Evolutionary conservation across 176 grass and related monocot genomes (phyloP), one percentile per base, ranked within the genome.

Genomic region (Lolium perenne): DNA sequence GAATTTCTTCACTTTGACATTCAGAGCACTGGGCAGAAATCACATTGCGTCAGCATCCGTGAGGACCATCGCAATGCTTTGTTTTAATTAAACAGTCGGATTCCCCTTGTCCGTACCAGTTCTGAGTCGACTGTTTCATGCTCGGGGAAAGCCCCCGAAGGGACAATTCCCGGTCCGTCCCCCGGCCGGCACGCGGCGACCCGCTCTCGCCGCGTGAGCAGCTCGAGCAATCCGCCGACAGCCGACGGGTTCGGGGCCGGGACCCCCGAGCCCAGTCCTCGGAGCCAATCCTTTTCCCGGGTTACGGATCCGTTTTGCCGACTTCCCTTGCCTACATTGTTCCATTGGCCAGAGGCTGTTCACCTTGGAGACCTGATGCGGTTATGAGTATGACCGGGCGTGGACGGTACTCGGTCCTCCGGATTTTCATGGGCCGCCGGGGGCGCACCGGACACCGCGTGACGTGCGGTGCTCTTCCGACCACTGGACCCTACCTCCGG

Each of bases 241-340:
- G 43, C 55, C 76, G 82, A 82, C 71, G 79, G 71, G 89, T 91
- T 91, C 88, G 78, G 76, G 81, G 82, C 76, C 63, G 79, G 90
- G 90, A 89, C 90, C 29, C 29, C 29, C 29, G 29, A 29, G 29
- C 29, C 29, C 29, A 29, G 29, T 29, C 29, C 29, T 29, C 29
- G 2, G 29, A 29, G 29, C 29, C 29, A 29, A 29, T 29, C 29
- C 29, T 29, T 29, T 29, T 29, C 29, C 29, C 29, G 29, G n/a
- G 62, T 87, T 92, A 89, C 83, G 70, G 81, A 93, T 90, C 91
- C 86, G 47, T 91, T 91, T 94, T 94, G 89, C 92, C 92, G 68
- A 94, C 89, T 94, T 94, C 86, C 89, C 89, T 94, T 94, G 89
- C 92, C 92, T 94, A 94, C 92, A 91, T 94, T 94, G 76, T 94